Evolutionary conservation across 164 flowering plant genomes (phyloP), one percentile per base, ranked within the genome.

Genomic region (Annona squamosa): DNA sequence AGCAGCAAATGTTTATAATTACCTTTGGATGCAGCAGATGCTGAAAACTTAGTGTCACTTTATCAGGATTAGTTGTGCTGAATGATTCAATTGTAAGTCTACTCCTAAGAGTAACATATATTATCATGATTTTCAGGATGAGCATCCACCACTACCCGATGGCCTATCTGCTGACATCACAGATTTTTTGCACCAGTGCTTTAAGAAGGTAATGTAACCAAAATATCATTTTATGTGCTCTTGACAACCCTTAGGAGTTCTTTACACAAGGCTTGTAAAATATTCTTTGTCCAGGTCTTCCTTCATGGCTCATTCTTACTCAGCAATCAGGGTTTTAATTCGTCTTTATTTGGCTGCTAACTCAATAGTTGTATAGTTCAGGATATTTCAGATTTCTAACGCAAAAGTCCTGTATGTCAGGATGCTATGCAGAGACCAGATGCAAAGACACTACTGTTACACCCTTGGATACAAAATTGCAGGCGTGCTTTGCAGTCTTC

Each of bases 401-500:
- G 37, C 37, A 26, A 26, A 26, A 46, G 61, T 77, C 68, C 26
- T 64, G 63, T 77, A 17, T 75, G 82, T 74, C 86, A 96, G 99
- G 98, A 96, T 91, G 91, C 97, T 77, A 86, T 96, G 78, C 96
- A 89, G 80, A 89, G 99, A 84, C 97, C 98, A 65, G 99, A 92
- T 87, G 99, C 99, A 46, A 96, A 93, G 79, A 90, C 93, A 46
- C 73, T 96, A 79, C 98, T 96, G 72, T 86, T 93, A 71, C 98
- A 96, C 75, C 91, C 97, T 63, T 96, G 99, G 99, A 96, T 96
- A 75, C 97, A 84, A 71, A 93, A 93, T 70, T 89, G 89, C 68
- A 85, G 97, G 80, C 95, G 92, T 77, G 94, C 85, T 72, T 82
- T 96, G 84, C 94, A 93, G 74, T 84, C 94, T 47, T 89, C 98